Evolutionary conservation across 768 basidiomycete genomes (phyloP), one percentile per base, ranked within the genome.

Genomic region (Leccinum fibrillosum): DNA sequence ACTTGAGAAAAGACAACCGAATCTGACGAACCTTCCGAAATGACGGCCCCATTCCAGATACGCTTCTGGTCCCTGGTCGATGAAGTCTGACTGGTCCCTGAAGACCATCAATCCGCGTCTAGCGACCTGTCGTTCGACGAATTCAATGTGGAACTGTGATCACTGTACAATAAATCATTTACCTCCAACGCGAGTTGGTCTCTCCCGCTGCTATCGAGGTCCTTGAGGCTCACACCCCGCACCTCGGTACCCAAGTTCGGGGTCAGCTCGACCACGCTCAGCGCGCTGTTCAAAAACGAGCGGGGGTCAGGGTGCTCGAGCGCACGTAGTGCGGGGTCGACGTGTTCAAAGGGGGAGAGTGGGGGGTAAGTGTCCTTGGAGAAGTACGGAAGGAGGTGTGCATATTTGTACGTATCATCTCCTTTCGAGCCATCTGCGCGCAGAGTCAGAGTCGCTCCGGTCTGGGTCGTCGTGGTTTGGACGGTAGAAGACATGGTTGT

Each of bases 181-280:
- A 86, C 87, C 77, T 86, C 84, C 28, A 92, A 73, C 4, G 90
- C 90, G 25, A 92, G 73, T 64, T 92, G 82, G 67, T 91, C 86
- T 49, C 85, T 82, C 19, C 75, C 86, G 53, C 80, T 74, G 26
- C 73, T 75, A 60, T 84, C 80, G 26, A 94, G 80, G 44, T 77
- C 71, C 3, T 80, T 80, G 10, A 94, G 79, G 63, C 85, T 83
- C 47, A 93, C 69, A 5, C 90, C 92, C 19, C 72, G 77, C 28
- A 95, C 81, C 68, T 93, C 90, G 4, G 82, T 83, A 13, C 90
- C 92, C 47, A 94, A 77, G 47, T 80, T 75, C 5, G 92, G 93
- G 0, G 90, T 92, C 56, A 93, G 64, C 54, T 90, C 80, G 28
- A 79, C 73, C 19, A 86, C 70, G 55, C 74, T 80, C 4, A 78